Evolutionary conservation across 2,329 filamentous ascomycete species (phyloP).

Genomic region (Diaporthe citri): DNA sequence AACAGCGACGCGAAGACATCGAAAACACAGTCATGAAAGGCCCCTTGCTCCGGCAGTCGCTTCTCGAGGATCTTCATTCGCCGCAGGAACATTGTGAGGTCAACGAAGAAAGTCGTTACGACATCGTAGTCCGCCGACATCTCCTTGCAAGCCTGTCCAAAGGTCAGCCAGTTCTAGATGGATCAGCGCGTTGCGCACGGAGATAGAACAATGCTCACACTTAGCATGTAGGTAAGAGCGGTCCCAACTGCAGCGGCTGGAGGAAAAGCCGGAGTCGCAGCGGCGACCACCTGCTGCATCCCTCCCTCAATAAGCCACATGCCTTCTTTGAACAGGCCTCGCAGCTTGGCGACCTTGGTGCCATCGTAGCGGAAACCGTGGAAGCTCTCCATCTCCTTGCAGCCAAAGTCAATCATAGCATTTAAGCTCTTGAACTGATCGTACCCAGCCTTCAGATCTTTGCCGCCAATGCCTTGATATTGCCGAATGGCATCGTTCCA

Average conservation of each 20-base stretch:
- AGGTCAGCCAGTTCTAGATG: not conserved
- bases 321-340: constrained; percentile 7
- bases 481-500: constrained; percentile 11
- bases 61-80: constrained; percentile 20
- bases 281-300: constrained; percentile 9
- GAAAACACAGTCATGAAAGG: constrained; percentile 52
- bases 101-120: constrained; percentile 18
- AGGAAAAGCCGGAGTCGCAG: constrained; percentile 5
- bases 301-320: not conserved
- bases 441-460: not conserved
- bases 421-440: not conserved
- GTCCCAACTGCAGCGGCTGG: constrained; percentile 12
- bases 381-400: constrained; percentile 17
- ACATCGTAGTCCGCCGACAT: constrained; percentile 14
- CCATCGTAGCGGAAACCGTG: constrained; percentile 12
- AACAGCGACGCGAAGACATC: constrained; percentile 53
- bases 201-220: not conserved
- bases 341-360: not conserved
- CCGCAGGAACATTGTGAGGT: constrained; percentile 6
- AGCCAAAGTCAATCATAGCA: constrained; percentile 5
- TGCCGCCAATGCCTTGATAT: constrained; percentile 11
- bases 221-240: not conserved
- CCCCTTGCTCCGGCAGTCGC: constrained; percentile 49
- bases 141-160: not conserved
- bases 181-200: not conserved